Evolutionary conservation across 1,284 basidiomycete species (phyloP), one percentile per base, ranked within the genome.

Genomic region (Anthracocystis setariae): DNA sequence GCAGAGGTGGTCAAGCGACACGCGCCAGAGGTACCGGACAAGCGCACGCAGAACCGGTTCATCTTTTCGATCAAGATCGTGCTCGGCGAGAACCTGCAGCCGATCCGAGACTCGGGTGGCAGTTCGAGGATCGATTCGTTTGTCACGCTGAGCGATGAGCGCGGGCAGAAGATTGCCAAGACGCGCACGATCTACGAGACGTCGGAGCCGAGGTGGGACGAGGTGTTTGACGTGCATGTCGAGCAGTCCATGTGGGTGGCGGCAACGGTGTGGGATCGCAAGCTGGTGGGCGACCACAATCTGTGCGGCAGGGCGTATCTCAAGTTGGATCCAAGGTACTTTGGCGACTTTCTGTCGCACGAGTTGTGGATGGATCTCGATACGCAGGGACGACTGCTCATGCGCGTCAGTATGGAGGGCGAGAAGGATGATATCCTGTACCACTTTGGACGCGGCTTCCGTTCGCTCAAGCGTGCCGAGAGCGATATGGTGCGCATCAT

Each of bases 381-480:
- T 77, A 89, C 91, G 5, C 88, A 90, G 59, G 94, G 94, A 1
- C 89, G 93, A 32, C 87, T 98, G 33, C 85, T 96, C 44, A 85
- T 97, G 23, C 88, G 96, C 8, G 88, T 98, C 52, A 95, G 93
- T 82, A 97, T 98, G 94, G 96, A 98, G 81, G 94, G 94, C 45
- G 95, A 98, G 86, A 92, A 95, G 83, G 94, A 97, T 80, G 96
- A 98, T 81, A 92, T 95, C 20, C 91, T 93, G 73, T 99, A 97
- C 86, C 94, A 93, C 85, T 99, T 98, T 81, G 96, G 96, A 12
- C 88, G 93, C 38, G 96, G 91, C 1, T 98, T 98, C 87, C 87
- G 95, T 37, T 94, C 91, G 46, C 84, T 99, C 76, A 98, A 98
- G 84, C 87, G 95, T 23, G 91, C 93, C 0, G 94, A 98, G 82